A percentile compares a stretch with the other conserved stretches of the same genome.
Evolutionary conservation across 352 stramenopile genomes (phyloP).

Genomic region (Phytophthora pinifolia): DNA sequence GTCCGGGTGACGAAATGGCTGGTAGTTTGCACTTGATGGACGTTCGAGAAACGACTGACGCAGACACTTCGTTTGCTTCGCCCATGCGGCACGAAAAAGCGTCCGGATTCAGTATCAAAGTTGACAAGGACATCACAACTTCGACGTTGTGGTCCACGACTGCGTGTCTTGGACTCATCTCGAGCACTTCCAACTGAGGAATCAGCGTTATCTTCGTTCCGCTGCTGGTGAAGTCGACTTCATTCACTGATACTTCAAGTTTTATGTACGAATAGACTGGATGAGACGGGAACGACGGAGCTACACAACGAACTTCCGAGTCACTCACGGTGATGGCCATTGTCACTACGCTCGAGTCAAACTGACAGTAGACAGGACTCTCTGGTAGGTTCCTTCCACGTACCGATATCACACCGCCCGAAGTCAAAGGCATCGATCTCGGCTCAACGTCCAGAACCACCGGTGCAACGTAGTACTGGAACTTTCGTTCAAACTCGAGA

Average conservation of each 20-base stretch:
- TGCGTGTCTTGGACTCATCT: constrained; percentile 29
- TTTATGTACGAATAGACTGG: constrained; percentile 21
- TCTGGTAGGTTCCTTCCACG: constrained; percentile 27
- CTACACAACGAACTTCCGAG: constrained; percentile 29
- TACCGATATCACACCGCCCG: constrained; percentile 21
- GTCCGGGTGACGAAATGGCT: constrained; percentile 7
- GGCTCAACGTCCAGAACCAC: constrained; percentile 20
- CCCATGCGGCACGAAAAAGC: constrained; percentile 38
- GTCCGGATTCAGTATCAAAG: constrained; percentile 17
- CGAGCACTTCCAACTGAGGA: constrained; percentile 29
- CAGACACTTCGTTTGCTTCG: constrained; percentile 16
- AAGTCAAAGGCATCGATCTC: constrained; percentile 20
- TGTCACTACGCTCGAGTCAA: constrained; percentile 14
- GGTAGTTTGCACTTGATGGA: constrained; percentile 36
- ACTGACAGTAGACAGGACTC: constrained; percentile 25
- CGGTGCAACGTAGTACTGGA: constrained; percentile 34
- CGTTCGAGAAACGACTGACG: constrained; percentile 25
- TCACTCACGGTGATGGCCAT: constrained; percentile 19
- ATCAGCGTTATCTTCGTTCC: constrained; percentile 25
- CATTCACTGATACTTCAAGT: constrained; percentile 38
- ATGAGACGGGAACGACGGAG: constrained; percentile 15
- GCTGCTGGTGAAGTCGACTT: constrained; percentile 33
- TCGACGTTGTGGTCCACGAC: constrained; percentile 27
- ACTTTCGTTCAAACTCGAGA: constrained; percentile 28
- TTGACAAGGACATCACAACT: constrained; percentile 25